A percentile compares a stretch with the other conserved stretches of the same genome.
These are phyloP conservation scores for Pythium aristosporum DNA, from an alignment of 352 stramenopile species.

Conservation along the genomic window DNA sequence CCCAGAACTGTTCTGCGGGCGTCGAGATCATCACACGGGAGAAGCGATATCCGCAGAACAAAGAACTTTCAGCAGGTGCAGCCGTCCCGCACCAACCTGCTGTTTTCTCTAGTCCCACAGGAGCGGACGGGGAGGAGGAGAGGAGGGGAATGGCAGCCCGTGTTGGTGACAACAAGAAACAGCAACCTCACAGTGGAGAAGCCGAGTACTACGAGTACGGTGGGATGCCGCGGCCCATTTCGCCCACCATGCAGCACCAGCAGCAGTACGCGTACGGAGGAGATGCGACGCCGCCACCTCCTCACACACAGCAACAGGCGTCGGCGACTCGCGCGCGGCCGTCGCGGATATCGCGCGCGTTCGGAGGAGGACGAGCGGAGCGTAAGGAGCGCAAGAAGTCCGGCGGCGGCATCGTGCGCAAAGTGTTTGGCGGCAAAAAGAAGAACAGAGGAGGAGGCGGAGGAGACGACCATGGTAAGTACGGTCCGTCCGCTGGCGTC, in stretches of 20 bases:
- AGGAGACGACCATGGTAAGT: conserved; percentile 9
- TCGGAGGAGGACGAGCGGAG: conserved; percentile 7
- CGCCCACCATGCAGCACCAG: conserved; percentile 10
- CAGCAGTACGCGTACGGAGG: conserved; percentile 2
- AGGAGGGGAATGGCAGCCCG: conserved; percentile 18
- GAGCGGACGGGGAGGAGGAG: conserved; percentile 4
- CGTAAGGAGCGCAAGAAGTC: not conserved
- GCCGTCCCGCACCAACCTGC: conserved; percentile 3
- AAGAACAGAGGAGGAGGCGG: not conserved
- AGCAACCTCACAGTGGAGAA: conserved; percentile 19
- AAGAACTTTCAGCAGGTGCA: not conserved
- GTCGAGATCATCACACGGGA: not conserved
- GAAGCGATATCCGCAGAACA: not conserved
- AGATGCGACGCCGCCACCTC: not conserved
- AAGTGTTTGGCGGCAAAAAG: conserved; percentile 23
- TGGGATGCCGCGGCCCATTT: conserved; percentile 17
- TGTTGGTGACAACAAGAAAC: conserved; percentile 25
- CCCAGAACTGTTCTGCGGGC: conserved; percentile 8
- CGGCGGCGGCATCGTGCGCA: conserved; percentile 14
- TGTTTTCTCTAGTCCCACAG: conserved; percentile 1
- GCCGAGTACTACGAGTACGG: conserved; percentile 9
- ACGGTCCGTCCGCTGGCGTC: not conserved
- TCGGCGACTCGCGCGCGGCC: conserved; percentile 1
- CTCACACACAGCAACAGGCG: not conserved
- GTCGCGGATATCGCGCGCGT: conserved; percentile 15